These are phyloP conservation scores for Calocybe cyanea DNA, from an alignment of 768 basidiomycete species.

Conservation along the genomic window DNA sequence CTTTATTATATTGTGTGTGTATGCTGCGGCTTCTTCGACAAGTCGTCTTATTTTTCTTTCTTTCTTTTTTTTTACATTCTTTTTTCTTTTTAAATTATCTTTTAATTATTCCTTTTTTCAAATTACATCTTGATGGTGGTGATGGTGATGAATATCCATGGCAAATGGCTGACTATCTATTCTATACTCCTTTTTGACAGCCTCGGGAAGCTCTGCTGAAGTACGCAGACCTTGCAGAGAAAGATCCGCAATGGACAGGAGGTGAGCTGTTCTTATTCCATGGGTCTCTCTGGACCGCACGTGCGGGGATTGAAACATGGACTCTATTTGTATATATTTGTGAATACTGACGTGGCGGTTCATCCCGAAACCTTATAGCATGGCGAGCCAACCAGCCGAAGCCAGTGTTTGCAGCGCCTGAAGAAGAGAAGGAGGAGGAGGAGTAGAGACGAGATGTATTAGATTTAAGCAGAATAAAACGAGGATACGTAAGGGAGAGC, in stretches of 20 bases:
- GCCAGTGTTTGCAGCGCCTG: conserved; percentile 73
- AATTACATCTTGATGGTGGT: conserved; percentile 12
- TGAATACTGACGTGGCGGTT: conserved; percentile 65
- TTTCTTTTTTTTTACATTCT: no score
- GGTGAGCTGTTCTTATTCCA: conserved; percentile 50
- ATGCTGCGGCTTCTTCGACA: conserved; percentile 11
- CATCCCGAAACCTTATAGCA: conserved; percentile 60
- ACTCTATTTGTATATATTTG: conserved; percentile 40
- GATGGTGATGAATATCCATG: conserved; percentile 11
- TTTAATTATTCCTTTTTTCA: not conserved
- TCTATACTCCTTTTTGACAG: conserved; percentile 41
- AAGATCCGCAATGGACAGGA: conserved; percentile 80
- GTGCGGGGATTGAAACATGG: conserved; percentile 26
- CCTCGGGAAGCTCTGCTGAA: conserved; percentile 95
- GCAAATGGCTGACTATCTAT: conserved; percentile 18
- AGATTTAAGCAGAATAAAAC: conserved; percentile 13
- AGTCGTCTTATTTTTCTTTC: no score
- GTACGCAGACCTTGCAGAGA: conserved; percentile 75
- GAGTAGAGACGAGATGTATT: conserved; percentile 22
- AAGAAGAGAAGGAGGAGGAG: conserved; percentile 55
- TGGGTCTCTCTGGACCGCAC: conserved; percentile 21
- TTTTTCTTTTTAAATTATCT: conserved; percentile 8
- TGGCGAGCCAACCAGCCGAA: conserved; percentile 86
- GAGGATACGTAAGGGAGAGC: conserved; percentile 12
- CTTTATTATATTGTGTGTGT: no score